Evolutionary conservation across 2,329 filamentous ascomycete species (phyloP), one percentile per base, ranked within the genome.

Genomic region (Sclerotinia minor): DNA sequence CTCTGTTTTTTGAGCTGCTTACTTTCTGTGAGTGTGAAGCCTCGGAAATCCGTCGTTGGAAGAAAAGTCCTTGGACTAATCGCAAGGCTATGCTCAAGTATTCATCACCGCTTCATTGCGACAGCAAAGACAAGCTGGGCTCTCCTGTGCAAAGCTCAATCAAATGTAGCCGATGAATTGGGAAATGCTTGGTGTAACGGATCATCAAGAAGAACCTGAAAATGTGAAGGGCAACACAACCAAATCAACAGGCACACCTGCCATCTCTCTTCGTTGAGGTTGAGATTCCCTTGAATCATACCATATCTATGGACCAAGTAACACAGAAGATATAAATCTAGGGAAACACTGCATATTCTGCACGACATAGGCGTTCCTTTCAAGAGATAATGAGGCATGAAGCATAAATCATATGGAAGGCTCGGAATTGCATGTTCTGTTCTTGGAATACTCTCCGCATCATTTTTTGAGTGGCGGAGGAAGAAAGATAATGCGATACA

Each of bases 21-120:
- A 44, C 38, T 35, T 35, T 35, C 32, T 6, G 32, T 35, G 32
- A 35, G 32, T 35, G 63, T n/a, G 26, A 32, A 38, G 55, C 44
- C 52, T 65, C 32, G 38, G 26, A 45, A 13, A 24, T 7, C 41
- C 17, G 21, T 21, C 35, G 52, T 29, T 26, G 9, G 52, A 35
- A 11, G 35, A 32, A 32, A 41, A 44, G 38, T 55, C 29, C 50
- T 35, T 26, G 63, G 24, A 47, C 38, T 57, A 32, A 57, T 57
- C n/a, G 64, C 41, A 65, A 65, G 64, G 64, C 64, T 65, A 38
- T 65, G 64, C 29, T 38, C 32, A 15, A 15, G 58, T 49, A 41
- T 50, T 15, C 47, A 35, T 44, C 45, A 38, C 44, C 32, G 44
- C 47, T 49, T n/a, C 15, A 32, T 49, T 15, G 64, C 29, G 53